phyloP scores from a whole-genome alignment of 306 rosid species.

The Cucumis melo region DNA sequence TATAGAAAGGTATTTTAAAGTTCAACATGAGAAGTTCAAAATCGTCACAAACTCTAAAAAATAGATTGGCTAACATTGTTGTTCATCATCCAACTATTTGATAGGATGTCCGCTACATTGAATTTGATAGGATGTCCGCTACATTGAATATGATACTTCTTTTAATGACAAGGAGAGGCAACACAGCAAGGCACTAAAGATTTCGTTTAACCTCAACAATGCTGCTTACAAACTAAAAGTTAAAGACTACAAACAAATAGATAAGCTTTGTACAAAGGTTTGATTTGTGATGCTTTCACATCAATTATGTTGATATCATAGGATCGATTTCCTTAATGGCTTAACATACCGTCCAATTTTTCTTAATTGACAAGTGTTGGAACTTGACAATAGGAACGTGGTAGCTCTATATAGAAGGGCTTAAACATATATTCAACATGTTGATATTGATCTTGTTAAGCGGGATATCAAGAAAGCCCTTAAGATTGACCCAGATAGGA shows the following conservation, averaged over 20 bases:
- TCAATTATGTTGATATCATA: not conserved
- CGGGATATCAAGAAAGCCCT: no score
- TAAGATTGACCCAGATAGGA: no score
- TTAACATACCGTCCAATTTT: no score
- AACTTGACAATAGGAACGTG: no score
- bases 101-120: no score
- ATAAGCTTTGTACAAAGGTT: conserved; percentile 31
- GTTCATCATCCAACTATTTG: not conserved
- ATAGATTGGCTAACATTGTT: not conserved
- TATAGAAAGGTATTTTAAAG: conserved; percentile 16
- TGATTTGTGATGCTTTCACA: not conserved
- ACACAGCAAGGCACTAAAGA: conserved; percentile 18
- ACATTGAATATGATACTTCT: conserved; percentile 20
- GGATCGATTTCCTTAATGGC: no score
- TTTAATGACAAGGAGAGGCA: conserved; percentile 27
- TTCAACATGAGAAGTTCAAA: not conserved
- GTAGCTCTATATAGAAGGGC: no score
- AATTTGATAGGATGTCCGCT: conserved; percentile 20
- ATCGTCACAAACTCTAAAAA: not conserved
- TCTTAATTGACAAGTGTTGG: no score
- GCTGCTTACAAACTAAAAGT: conserved; percentile 35
- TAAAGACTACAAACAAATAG: conserved; percentile 21
- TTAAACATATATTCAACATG: no score
- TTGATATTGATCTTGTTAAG: no score
- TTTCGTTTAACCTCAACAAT: conserved; percentile 22